phyloP scores from a whole-genome alignment of 2,329 filamentous ascomycete genomes.

The Botrytis fragariae region DNA sequence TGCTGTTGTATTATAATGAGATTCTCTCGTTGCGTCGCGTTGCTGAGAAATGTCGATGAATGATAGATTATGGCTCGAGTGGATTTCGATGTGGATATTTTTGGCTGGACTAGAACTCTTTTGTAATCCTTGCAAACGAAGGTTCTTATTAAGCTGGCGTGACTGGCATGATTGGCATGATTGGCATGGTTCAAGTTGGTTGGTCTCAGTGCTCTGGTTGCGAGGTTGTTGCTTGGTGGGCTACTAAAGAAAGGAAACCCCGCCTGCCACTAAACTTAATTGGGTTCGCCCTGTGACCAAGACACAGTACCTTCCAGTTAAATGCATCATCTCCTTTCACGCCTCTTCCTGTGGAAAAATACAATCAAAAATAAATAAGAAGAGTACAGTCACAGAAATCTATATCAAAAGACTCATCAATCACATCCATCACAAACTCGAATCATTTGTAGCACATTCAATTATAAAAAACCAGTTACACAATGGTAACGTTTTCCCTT shows the following conservation, averaged over 20 bases:
- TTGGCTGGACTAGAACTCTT: not conserved
- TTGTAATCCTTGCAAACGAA: not conserved
- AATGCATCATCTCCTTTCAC: slow-evolving; percentile 2
- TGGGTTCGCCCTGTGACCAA: slow-evolving; percentile 15
- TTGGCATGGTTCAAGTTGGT: too few relatives aligned
- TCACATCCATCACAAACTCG: not conserved
- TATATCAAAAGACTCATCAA: not conserved
- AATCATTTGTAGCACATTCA: not conserved
- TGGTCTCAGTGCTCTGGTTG: too few relatives aligned
- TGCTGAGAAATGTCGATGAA: slow-evolving; percentile 17
- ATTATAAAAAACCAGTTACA: not conserved
- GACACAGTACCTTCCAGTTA: slow-evolving; percentile 7
- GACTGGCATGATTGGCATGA: too few relatives aligned
- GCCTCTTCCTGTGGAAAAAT: not conserved
- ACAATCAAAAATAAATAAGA: not conserved
- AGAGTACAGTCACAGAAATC: not conserved
- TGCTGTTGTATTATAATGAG: not conserved
- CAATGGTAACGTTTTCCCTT: slow-evolving; percentile 18
- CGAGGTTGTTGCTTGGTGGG: slow-evolving; percentile 1
- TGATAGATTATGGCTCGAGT: slow-evolving; percentile 6
- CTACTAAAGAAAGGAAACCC: slow-evolving; percentile 7
- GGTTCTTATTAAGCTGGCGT: not conserved
- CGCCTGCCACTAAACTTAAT: slow-evolving; percentile 10
- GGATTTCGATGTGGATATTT: slow-evolving; percentile 14
- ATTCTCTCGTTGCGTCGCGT: not conserved